Percentiles rank a stretch among this genome's conserved stretches.
These are phyloP conservation scores for Dactylorhiza incarnata DNA, from an alignment of 106 monocot species.

Conservation along the genomic window DNA sequence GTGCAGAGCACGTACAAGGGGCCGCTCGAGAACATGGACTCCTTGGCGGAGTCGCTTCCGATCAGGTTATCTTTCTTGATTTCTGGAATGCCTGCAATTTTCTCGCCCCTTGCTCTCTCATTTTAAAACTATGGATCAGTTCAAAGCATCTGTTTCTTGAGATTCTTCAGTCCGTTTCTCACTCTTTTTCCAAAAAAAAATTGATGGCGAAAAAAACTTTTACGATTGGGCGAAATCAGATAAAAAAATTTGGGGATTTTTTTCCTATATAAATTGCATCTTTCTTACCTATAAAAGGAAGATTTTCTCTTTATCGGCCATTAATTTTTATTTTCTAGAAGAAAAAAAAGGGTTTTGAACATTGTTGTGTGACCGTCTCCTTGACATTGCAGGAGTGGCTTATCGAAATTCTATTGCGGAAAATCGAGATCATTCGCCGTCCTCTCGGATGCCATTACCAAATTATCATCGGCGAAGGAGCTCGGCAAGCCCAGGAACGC, in stretches of 20 bases:
- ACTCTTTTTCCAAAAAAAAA: no score
- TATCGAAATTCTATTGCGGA: constrained; percentile 45
- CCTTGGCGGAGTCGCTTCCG: constrained; percentile 59
- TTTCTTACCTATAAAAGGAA: no score
- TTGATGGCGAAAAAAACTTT: no score
- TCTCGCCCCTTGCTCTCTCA: neutral
- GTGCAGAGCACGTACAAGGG: constrained; percentile 61
- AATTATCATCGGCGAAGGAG: constrained; percentile 24
- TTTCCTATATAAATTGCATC: no score
- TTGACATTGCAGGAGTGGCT: constrained; percentile 26
- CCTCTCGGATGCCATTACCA: constrained; percentile 21
- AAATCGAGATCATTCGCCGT: constrained; percentile 54
- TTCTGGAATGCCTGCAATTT: neutral
- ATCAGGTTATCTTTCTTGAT: constrained; percentile 27
- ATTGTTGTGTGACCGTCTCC: neutral
- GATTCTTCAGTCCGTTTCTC: neutral
- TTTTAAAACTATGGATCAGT: neutral
- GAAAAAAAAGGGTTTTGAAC: no score
- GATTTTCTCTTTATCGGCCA: no score
- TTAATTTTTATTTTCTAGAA: no score
- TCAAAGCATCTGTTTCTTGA: neutral
- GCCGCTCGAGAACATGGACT: constrained; percentile 59
- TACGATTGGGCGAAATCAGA: no score
- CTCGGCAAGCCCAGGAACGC: constrained; percentile 33
- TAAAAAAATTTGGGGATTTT: no score